Evolutionary conservation across 164 flowering plant genomes (phyloP), one percentile per base, ranked within the genome.

Genomic region (Cinnamomum chago): DNA sequence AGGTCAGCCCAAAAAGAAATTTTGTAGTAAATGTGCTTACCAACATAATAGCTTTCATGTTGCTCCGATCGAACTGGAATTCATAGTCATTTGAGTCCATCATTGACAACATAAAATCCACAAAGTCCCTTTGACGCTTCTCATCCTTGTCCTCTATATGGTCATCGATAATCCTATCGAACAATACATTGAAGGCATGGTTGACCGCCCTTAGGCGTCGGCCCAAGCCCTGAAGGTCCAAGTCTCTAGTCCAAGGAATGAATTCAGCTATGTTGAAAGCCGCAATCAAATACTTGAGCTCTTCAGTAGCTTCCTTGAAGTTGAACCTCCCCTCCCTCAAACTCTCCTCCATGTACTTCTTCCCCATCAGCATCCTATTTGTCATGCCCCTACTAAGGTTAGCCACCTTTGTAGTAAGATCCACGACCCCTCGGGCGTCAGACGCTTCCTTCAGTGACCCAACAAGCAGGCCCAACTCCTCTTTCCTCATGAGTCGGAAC

Each of bases 201-300:
- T 77, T 72, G 82, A 86, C 22, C 6, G 66, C 81, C 82, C 84
- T 88, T 87, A 86, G 84, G 71, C 87, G 79, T 81, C 81, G 85
- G 3, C 81, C 75, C 40, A 84, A 68, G 28, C 90, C 90, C 27
- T 84, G 84, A 71, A 87, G 69, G 60, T 88, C 91, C 81, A 88
- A 51, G 64, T 81, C 83, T 27, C 74, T 75, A 0, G 87, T 24
- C 85, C 85, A 88, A 0, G 92, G 92, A 24, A 88, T 84, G 1
- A 79, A 88, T 58, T 88, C 92, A 0, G 90, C 90, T 2, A 88
- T 68, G 18, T 83, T 82, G 73, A 82, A 33, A n/a, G 83, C 86
- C 66, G 87, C 92, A 64, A 69, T 77, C 17, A 88, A 78, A 75
- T 73, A 67, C 24, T 84, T 77, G 66, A 83, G 17, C 79, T 88